Conservation (phyloP, 768 basidiomycete species). For the Tylopilus sp. region DNA sequence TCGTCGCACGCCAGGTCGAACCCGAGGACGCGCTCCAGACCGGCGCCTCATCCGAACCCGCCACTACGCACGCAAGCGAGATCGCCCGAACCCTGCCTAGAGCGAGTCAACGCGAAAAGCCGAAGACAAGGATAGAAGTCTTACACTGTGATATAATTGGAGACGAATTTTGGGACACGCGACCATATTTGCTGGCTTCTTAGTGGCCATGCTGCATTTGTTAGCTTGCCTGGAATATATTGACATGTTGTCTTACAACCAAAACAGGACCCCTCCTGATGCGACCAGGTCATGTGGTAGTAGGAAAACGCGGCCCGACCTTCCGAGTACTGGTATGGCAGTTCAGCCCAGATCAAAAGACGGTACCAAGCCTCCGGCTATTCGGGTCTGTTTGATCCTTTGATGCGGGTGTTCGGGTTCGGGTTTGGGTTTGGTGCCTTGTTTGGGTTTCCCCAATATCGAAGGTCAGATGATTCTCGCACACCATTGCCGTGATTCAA, state of each 20-base stretch:
- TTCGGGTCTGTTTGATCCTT: no score
- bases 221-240: background rate
- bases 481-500: no score
- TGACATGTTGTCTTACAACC: background rate
- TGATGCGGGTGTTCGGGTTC: no score
- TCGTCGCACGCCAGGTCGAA: constrained; percentile 4
- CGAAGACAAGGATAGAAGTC: constrained; percentile 48
- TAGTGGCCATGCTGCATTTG: background rate
- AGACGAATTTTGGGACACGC: constrained; percentile 72
- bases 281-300: background rate
- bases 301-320: background rate
- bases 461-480: no score
- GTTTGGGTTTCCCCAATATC: no score
- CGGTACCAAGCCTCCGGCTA: no score
- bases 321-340: no score
- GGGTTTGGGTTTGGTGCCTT: no score
- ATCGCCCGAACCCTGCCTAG: constrained; percentile 16
- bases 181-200: constrained; percentile 48
- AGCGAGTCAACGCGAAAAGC: constrained; percentile 33
- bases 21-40: background rate
- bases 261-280: no score
- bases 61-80: background rate
- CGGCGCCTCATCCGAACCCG: background rate
- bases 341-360: no score
- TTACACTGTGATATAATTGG: constrained; percentile 83